phyloP scores from a whole-genome alignment of 2,329 filamentous ascomycete species.

The Phialophora tarda region DNA sequence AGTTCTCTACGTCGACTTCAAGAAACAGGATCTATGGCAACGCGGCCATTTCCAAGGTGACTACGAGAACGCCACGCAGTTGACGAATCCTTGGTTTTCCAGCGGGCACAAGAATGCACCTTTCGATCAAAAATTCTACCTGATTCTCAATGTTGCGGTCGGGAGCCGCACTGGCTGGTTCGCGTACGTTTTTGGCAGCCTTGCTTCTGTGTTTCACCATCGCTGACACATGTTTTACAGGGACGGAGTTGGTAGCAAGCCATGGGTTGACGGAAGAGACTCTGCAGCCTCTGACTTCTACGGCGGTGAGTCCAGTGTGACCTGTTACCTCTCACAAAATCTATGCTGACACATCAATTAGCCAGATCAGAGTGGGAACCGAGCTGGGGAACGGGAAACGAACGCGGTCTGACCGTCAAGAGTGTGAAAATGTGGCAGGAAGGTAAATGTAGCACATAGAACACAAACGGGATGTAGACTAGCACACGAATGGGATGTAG shows the following conservation, averaged over 20 bases:
- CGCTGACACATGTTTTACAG: conserved; percentile 17
- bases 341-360: conserved; percentile 13
- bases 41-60: conserved; percentile 51
- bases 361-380: conserved; percentile 49
- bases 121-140: conserved; percentile 60
- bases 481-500: conserved; percentile 26
- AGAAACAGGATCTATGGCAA: conserved; percentile 40
- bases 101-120: conserved; percentile 54
- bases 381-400: conserved; percentile 54
- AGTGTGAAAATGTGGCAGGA: conserved; percentile 55
- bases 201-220: conserved; percentile 15
- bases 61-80: conserved; percentile 51
- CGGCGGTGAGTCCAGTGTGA: conserved; percentile 31
- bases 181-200: conserved; percentile 20
- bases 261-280: conserved; percentile 38
- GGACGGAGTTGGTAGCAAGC: conserved; percentile 48
- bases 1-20: conserved; percentile 40
- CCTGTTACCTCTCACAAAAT: conserved; percentile 6
- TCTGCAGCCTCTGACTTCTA: conserved; percentile 45
- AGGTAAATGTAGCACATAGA: conserved; percentile 24
- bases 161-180: conserved; percentile 59
- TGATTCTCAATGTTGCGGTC: conserved; percentile 60
- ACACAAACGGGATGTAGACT: conserved; percentile 22
- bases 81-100: conserved; percentile 54
- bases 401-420: conserved; percentile 54